phyloP scores from a whole-genome alignment of 2,329 filamentous ascomycete genomes.

The Dactylonectria estremocensis region DNA sequence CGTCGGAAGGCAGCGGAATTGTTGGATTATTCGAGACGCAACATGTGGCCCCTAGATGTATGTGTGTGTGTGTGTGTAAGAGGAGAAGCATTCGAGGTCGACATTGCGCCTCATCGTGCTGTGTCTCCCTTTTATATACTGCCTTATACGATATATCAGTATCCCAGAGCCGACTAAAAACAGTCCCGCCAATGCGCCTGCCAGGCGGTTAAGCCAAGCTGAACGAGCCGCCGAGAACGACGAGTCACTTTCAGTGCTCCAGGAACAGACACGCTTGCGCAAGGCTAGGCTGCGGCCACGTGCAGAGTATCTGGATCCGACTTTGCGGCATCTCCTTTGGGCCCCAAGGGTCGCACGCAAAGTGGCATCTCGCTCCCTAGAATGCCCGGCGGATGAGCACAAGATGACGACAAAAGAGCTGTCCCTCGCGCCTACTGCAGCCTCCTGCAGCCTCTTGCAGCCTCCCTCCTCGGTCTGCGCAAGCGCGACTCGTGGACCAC shows the following conservation, averaged over 20 bases:
- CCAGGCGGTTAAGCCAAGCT: background rate
- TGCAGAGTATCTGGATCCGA: constrained; percentile 17
- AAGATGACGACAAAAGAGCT: constrained; percentile 9
- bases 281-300: constrained; percentile 32
- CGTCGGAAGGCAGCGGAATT: constrained; percentile 8
- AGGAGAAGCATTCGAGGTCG: constrained; percentile 13
- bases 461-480: constrained; percentile 28
- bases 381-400: constrained; percentile 4
- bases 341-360: constrained; percentile 30
- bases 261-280: constrained; percentile 12
- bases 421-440: constrained; percentile 1
- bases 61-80: constrained; percentile 2
- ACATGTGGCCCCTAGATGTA: background rate
- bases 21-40: constrained; percentile 35
- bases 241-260: constrained; percentile 1
- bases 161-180: background rate
- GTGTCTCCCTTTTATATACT: background rate
- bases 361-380: constrained; percentile 5
- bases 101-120: constrained; percentile 6
- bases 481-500: constrained; percentile 15
- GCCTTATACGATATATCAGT: background rate
- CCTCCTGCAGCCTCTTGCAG: constrained; percentile 18
- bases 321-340: constrained; percentile 22
- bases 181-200: background rate
- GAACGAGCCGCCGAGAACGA: background rate